Evolutionary conservation across 2,329 filamentous ascomycete genomes (phyloP).

Genomic region (Xylariaceae sp.): DNA sequence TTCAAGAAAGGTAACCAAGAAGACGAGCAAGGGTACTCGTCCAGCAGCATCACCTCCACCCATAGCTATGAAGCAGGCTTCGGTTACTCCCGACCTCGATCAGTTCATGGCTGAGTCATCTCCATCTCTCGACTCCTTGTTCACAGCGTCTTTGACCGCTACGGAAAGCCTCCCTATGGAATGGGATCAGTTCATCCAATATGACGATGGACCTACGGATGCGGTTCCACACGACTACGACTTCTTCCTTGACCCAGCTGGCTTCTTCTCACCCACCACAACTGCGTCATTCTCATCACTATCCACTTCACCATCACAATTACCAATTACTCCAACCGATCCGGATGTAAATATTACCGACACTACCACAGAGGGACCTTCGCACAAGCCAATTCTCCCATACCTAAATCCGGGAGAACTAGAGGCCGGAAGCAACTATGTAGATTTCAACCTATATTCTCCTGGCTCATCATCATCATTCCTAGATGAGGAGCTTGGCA

Average conservation of each 20-base stretch:
- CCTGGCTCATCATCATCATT: constrained; percentile 51
- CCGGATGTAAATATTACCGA: constrained; percentile 21
- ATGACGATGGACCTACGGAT: constrained; percentile 46
- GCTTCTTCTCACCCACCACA: constrained; percentile 48
- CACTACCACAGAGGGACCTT: constrained; percentile 15
- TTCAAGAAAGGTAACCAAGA: constrained; percentile 50
- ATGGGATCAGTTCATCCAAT: constrained; percentile 56
- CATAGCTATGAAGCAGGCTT: constrained; percentile 18
- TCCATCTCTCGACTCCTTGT: constrained; percentile 30
- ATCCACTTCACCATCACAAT: constrained; percentile 43
- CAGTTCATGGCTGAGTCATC: constrained; percentile 23
- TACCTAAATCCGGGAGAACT: constrained; percentile 48
- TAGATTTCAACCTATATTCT: constrained; percentile 63
- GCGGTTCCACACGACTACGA: constrained; percentile 49
- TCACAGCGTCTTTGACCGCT: constrained; percentile 25
- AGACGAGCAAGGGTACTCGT: constrained; percentile 30
- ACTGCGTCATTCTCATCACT: constrained; percentile 34
- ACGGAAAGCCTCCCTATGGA: constrained; percentile 38
- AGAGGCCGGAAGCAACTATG: constrained; percentile 52
- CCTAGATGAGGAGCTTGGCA: constrained; percentile 54
- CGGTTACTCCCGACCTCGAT: constrained; percentile 25
- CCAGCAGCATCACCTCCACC: constrained; percentile 33
- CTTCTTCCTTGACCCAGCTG: constrained; percentile 52
- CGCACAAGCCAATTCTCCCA: constrained; percentile 42
- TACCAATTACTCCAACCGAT: constrained; percentile 37